Evolutionary conservation across 2,329 filamentous ascomycete species (phyloP).

Genomic region (Cladobotryum protrusum): DNA sequence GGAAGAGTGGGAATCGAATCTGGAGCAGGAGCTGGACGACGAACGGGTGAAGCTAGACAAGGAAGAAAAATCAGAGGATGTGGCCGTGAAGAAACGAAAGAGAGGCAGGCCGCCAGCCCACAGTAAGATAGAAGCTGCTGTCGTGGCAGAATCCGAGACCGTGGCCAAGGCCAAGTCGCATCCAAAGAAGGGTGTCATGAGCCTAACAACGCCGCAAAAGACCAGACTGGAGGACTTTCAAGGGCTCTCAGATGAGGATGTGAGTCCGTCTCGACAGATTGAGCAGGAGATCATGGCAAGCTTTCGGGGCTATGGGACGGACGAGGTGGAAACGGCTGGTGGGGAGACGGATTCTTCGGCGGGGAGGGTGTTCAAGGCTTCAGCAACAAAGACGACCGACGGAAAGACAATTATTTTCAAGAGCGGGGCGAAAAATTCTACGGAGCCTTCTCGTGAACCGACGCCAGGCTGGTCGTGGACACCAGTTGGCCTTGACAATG

Average conservation of each 20-base stretch:
- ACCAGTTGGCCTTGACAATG: background rate
- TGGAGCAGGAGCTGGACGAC: constrained; percentile 37
- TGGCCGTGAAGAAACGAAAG: constrained; percentile 14
- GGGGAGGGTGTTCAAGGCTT: background rate
- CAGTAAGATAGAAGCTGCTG: constrained; percentile 27
- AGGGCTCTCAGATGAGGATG: constrained; percentile 24
- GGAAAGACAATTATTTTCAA: background rate
- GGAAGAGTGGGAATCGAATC: constrained; percentile 50
- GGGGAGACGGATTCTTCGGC: background rate
- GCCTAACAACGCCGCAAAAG: constrained; percentile 32
- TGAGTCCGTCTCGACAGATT: constrained; percentile 23
- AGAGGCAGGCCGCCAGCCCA: constrained; percentile 25
- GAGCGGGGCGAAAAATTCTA: background rate
- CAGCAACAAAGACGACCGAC: background rate
- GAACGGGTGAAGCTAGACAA: constrained; percentile 26
- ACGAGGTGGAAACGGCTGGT: constrained; percentile 2
- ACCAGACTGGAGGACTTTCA: constrained; percentile 24
- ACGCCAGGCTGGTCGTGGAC: background rate
- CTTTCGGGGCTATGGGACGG: constrained; percentile 4
- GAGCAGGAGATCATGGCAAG: constrained; percentile 17
- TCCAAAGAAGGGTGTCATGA: constrained; percentile 28
- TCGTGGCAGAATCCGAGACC: constrained; percentile 21
- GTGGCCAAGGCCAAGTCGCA: constrained; percentile 16
- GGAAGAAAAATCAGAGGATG: constrained; percentile 12
- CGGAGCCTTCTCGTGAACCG: background rate